Base-by-base conservation (phyloP, 2,329 filamentous ascomycete genomes). In the Claviceps paspali region DNA sequence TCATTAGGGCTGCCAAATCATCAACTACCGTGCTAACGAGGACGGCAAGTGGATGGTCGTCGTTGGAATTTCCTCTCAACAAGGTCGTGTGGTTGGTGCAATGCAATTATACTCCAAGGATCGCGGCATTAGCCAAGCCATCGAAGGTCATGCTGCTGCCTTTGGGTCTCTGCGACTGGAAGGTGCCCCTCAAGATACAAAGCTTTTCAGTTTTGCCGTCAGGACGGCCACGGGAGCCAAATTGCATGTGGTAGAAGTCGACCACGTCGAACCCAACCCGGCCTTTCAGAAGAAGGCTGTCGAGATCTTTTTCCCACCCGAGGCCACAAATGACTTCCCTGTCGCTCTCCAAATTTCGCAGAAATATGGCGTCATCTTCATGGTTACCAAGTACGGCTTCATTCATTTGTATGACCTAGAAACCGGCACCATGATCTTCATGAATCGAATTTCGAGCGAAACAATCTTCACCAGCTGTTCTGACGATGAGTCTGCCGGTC, bases 371-470 rank as follows among this genome's bases (percentile, higher is more conserved):
- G 78, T 98, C 55, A 80, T 98, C 52, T 95, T 95, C 62, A 76
- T 98, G 52, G 85, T 98, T 44, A 98, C 91, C 40, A 98, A 98
- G 61, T 98, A 95, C 53, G 91, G 91, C 37, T 98, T 96, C 64
- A 96, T 98, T 51, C 91, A 98, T 62, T 74, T 98, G 18, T 96
- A 98, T 63, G 92, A 98, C 54, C 76, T 98, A 40, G 92, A 98
- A 67, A 91, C 83, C 6, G 92, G 84, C 41, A 82, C 82, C 10
- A 92, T 85, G 57, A 91, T 98, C 56, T 98, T 95, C 73, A 92
- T 98, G 86, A 98, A 98, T 70, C 82, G 92, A 50, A 98, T 98
- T 53, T 98, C 91, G 24, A 94, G 86, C 67, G 91, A 98, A 57
- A 98, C 91, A 19, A 96, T 98, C 57, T 98, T 98, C 65, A 92